Conservation (phyloP, 257 asterid genomes). For the Solanum clarkiae region DNA sequence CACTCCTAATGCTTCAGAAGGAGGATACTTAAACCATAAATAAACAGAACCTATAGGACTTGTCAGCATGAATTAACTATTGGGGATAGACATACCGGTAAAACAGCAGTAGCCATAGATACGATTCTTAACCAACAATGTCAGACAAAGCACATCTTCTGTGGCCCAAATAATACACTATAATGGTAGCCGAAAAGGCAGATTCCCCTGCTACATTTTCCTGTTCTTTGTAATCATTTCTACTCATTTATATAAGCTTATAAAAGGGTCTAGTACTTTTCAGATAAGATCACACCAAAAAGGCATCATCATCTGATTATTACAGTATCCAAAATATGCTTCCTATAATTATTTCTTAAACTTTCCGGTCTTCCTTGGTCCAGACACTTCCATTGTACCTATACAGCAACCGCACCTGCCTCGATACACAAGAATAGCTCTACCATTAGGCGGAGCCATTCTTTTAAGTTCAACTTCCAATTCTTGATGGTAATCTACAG, state of each 20-base stretch:
- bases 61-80: background rate
- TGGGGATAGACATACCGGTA: background rate
- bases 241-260: background rate
- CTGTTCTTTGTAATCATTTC: background rate
- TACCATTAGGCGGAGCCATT: conserved; percentile 50
- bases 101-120: background rate
- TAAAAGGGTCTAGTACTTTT: background rate
- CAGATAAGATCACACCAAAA: background rate
- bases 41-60: background rate
- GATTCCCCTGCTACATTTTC: background rate
- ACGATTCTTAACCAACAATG: background rate
- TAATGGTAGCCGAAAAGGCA: background rate
- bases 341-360: conserved; percentile 23
- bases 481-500: conserved; percentile 34
- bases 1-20: background rate
- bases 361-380: conserved; percentile 33
- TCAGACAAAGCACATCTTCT: background rate
- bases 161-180: background rate
- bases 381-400: conserved; percentile 55
- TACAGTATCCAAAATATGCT: background rate
- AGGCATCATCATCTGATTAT: background rate
- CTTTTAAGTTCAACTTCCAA: conserved; percentile 47
- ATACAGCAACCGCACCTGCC: conserved; percentile 42
- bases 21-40: background rate
- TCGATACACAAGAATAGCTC: conserved; percentile 39